A percentile compares a stretch with the other conserved stretches of the same genome.
Evolutionary conservation across 2,329 filamentous ascomycete genomes (phyloP).

Genomic region (Pyrenochaeta sp.): DNA sequence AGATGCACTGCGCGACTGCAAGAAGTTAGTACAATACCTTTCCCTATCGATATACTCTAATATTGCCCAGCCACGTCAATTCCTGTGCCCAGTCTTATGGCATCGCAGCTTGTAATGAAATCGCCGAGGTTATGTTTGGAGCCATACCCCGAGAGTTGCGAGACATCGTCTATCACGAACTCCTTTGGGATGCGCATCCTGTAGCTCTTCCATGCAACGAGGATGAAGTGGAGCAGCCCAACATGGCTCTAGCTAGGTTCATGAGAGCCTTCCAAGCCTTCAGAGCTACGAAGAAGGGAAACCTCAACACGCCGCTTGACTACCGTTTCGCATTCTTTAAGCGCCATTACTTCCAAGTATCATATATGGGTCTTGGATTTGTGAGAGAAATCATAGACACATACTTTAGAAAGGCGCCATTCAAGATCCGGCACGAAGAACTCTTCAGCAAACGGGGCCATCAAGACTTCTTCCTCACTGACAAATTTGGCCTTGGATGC

Average conservation of each 20-base stretch:
- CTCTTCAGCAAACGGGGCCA: not conserved
- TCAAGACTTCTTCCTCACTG: not conserved
- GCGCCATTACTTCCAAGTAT: not conserved
- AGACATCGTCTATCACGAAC: not conserved
- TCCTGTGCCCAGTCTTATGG: conserved; percentile 1
- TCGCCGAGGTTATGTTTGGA: not conserved
- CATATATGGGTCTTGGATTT: not conserved
- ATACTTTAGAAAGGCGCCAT: not conserved
- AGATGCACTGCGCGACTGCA: too few species aligned
- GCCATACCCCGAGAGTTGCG: not conserved
- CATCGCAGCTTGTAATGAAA: not conserved
- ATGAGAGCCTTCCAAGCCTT: not conserved
- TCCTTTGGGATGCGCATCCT: too few species aligned
- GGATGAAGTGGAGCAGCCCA: too few species aligned
- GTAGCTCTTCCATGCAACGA: too few species aligned
- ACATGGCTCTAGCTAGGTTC: too few species aligned
- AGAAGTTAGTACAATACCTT: too few species aligned
- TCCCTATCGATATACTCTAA: too few species aligned
- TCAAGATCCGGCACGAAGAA: not conserved
- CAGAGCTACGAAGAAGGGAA: too few species aligned
- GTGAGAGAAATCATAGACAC: not conserved
- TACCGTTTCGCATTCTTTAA: not conserved
- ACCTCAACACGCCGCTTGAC: not conserved
- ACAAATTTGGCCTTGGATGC: not conserved
- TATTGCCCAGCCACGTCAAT: not conserved